Base-by-base conservation (phyloP, 2,329 filamentous ascomycete species). In the Dothideomycetes sp. region DNA sequence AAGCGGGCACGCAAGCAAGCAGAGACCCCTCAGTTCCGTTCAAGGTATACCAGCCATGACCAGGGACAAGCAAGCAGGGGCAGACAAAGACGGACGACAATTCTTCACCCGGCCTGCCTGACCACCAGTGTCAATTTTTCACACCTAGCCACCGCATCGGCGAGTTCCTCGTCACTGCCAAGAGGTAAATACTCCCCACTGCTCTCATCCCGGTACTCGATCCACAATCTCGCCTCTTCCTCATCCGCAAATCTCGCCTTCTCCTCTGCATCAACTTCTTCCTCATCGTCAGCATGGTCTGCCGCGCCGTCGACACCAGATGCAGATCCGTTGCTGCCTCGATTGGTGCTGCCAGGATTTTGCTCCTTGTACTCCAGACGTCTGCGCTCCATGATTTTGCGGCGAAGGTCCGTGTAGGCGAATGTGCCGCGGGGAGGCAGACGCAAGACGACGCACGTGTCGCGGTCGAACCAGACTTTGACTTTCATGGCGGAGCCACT, bases 381-480 rank as follows among this genome's bases (percentile, higher is more conserved):
- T 48, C 94, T 72, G 33, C 91, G 75, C 51, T 95, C 86, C 36
- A 77, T 74, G 44, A 96, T 78, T 62, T 91, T 94, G 49, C 87
- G 81, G 51, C 81, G 81, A 7, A 98, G 71, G 45, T 86, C 81
- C 38, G 75, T 69, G 59, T 81, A 91, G 39, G 73, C 73, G 52
- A 93, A 86, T 30, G 55, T 47, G 11, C 55, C 54, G 40, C 93
- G 83, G 1, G 74, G 73, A 0, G 89, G 82, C 40, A 96, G 85
- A 24, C 88, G 80, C 52, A 98, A 87, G 33, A 91, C 84, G 49
- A 95, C 89, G 41, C 93, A 77, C 49, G 95, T 89, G 45, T 88
- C 82, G 48, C 65, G 58, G 43, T 89, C 84, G 65, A 86, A 95
- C 65, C 84, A 91, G 39, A 95, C 81, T 65, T 96, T 96, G 58